Base-by-base conservation (phyloP, 2,329 filamentous ascomycete species). In the Diaporthe vexans region DNA sequence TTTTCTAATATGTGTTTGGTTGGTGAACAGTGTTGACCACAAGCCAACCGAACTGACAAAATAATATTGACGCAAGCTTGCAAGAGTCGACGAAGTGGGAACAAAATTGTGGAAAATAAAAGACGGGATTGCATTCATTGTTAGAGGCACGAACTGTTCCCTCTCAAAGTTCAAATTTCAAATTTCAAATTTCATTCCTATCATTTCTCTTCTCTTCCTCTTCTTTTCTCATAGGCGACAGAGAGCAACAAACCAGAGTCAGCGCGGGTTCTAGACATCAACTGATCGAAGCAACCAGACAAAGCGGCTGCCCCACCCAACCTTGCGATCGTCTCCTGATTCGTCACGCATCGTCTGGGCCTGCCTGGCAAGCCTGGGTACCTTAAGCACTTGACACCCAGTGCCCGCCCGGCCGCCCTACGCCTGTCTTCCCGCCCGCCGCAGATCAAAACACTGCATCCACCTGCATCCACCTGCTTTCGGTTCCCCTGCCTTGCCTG, bases 261-360 rank as follows among this genome's bases (percentile, higher is more conserved):
- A 26, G 13, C 10, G 7, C 29, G 15, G 46, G 46, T n/a, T 37
- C 46, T 37, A 43, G 11, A 11, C 26, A 71, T 58, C 69, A 51
- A 35, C 69, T 61, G 43, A 71, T 57, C 68, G 26, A 43, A 58
- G 68, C 40, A 26, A 24, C 40, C 6, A 58, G 67, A 24, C 35
- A 57, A 46, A 61, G 51, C 40, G 43, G 17, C 24, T n/a, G 40
- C 56, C 35, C 65, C 65, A 70, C 72, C 29, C 2, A 54, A 29
- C 19, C 43, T 74, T 72, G 73, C 73, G 73, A 71, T 74, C 73
- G 51, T 67, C 58, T 21, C 46, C 58, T 72, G 67, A 74, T 74
- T 74, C 67, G 73, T 51, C 48, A 13, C 21, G 21, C 37, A 4
- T 13, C 11, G 10, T 40, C 13, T 40, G 37, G 37, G 37, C 63